Evolutionary conservation across 2,329 filamentous ascomycete species (phyloP).

Genomic region (Ophiostoma sp.): DNA sequence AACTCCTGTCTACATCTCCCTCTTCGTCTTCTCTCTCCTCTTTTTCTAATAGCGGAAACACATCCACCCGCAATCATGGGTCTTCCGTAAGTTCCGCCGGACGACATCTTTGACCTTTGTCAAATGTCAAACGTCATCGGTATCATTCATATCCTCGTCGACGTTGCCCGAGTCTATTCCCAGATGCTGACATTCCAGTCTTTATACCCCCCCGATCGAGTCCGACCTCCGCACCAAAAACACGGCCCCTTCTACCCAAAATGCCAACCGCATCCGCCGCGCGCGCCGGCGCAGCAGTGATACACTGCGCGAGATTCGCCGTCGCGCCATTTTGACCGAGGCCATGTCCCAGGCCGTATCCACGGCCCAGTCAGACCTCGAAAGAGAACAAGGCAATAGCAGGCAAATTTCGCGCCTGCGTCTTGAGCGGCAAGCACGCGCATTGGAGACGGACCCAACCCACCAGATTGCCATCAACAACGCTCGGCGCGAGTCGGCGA

Average conservation of each 20-base stretch:
- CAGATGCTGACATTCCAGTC: slow-evolving; percentile 21
- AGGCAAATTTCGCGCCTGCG: background rate
- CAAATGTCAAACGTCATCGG: background rate
- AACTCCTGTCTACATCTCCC: background rate
- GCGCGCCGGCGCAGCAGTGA: slow-evolving; percentile 21
- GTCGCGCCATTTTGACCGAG: slow-evolving; percentile 25
- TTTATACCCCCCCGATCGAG: slow-evolving; percentile 28
- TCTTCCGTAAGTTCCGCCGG: slow-evolving; percentile 24
- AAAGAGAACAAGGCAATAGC: background rate
- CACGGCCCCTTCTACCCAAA: background rate
- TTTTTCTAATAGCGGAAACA: background rate
- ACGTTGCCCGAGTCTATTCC: background rate
- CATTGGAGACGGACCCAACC: background rate
- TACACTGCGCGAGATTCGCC: slow-evolving; percentile 25
- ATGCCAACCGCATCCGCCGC: slow-evolving; percentile 24
- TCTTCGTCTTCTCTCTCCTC: background rate
- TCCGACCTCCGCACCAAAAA: slow-evolving; percentile 26
- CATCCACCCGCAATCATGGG: slow-evolving; percentile 22
- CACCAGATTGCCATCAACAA: background rate
- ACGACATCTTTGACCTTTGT: background rate
- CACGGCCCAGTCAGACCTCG: background rate
- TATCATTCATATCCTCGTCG: background rate
- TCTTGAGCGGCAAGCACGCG: background rate
- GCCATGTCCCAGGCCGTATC: slow-evolving; percentile 8
- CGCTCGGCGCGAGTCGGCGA: background rate